These are phyloP conservation scores for Pyrenula aspistea DNA, from an alignment of 495 filamentous ascomycete genomes.

Conservation along the genomic window DNA sequence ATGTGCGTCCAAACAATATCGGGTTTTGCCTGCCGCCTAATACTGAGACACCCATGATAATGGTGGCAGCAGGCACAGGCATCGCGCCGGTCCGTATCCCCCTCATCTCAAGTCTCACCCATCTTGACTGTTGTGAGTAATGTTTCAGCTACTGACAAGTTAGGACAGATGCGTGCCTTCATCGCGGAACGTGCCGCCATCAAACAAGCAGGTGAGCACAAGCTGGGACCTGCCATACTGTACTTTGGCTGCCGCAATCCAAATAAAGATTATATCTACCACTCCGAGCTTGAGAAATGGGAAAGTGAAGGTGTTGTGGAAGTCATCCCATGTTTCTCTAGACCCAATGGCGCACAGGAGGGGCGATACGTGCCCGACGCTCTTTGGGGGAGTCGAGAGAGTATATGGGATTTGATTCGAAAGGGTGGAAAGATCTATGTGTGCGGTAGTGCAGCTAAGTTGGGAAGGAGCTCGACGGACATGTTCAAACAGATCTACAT, in stretches of 20 bases:
- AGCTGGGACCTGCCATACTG: conserved; percentile 26
- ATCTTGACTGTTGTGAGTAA: conserved; percentile 35
- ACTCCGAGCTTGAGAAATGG: conserved; percentile 36
- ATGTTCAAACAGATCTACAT: conserved; percentile 29
- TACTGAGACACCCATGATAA: conserved; percentile 22
- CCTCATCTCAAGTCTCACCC: conserved; percentile 23
- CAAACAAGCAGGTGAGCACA: conserved; percentile 1
- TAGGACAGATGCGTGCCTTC: conserved; percentile 18
- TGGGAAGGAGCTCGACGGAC: conserved; percentile 42
- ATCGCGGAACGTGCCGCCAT: conserved; percentile 21
- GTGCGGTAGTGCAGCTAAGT: conserved; percentile 44
- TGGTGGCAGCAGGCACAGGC: conserved; percentile 36
- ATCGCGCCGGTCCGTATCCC: conserved; percentile 47
- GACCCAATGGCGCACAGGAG: conserved; percentile 9
- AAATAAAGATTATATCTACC: conserved; percentile 30
- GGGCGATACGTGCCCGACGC: conserved; percentile 51
- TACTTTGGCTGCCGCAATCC: conserved; percentile 33
- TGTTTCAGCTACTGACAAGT: neutral
- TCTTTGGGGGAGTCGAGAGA: conserved; percentile 37
- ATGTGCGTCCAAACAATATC: conserved; percentile 41
- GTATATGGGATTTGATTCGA: conserved; percentile 40
- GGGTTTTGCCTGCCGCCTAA: conserved; percentile 46
- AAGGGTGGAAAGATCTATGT: conserved; percentile 52
- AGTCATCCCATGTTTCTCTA: conserved; percentile 42
- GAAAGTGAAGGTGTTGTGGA: conserved; percentile 43